Evolutionary conservation across 106 monocot genomes (phyloP).

Genomic region (Dendrobium nobile): DNA sequence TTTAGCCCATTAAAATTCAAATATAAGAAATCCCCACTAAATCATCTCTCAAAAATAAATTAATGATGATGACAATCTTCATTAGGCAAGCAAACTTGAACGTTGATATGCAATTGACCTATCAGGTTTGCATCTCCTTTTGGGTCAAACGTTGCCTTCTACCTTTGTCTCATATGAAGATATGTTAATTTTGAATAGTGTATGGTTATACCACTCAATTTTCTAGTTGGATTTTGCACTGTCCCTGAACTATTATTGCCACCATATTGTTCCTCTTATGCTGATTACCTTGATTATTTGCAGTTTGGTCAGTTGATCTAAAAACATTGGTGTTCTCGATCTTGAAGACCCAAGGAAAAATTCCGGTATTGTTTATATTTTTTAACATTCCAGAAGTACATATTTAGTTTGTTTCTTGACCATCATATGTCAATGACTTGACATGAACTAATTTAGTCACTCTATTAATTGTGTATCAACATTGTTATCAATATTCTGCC

Average conservation of each 20-base stretch:
- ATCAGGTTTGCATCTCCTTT: not conserved
- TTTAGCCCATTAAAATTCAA: not conserved
- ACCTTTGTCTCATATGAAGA: not conserved
- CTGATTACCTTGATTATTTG: slow-evolving; percentile 13
- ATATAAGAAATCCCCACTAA: not conserved
- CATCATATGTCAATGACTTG: not conserved
- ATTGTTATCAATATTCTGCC: not conserved
- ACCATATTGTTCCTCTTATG: slow-evolving; percentile 5
- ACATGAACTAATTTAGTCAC: not conserved
- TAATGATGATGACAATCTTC: not conserved
- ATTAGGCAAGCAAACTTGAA: not conserved
- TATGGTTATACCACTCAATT: not conserved
- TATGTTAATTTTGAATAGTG: not conserved
- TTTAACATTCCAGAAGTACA: not conserved
- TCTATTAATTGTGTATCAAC: not conserved
- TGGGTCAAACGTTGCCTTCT: not conserved
- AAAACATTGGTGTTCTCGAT: slow-evolving; percentile 35
- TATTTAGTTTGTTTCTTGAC: not conserved
- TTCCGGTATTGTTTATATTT: slow-evolving; percentile 48
- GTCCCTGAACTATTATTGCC: not conserved
- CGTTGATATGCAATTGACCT: no score
- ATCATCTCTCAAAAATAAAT: not conserved
- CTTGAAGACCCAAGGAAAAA: slow-evolving; percentile 55
- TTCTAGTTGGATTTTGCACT: not conserved
- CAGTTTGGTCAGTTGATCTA: slow-evolving; percentile 85